Conservation (phyloP, 176 grass and related monocot genomes). For the Eleusine coracana region DNA sequence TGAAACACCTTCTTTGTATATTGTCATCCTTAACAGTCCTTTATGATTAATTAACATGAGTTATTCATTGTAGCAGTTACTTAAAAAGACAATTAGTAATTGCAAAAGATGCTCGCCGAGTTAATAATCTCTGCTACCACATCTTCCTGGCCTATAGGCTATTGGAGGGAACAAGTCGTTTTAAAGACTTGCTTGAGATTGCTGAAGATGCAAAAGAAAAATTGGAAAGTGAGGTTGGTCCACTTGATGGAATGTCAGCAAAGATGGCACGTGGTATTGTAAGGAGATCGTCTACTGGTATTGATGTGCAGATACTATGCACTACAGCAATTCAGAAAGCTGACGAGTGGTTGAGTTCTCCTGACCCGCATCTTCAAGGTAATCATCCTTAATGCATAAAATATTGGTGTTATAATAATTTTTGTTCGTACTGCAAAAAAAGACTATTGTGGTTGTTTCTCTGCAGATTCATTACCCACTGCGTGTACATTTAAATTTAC, state of each 20-base stretch:
- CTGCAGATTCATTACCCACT: slow-evolving; percentile 92
- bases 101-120: slow-evolving; percentile 87
- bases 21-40: slow-evolving; percentile 26
- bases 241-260: slow-evolving; percentile 85
- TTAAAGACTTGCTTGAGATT: slow-evolving; percentile 85
- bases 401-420: slow-evolving; percentile 8
- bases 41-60: slow-evolving; percentile 31
- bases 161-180: slow-evolving; percentile 63
- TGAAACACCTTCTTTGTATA: not conserved
- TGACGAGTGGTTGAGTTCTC: slow-evolving; percentile 68
- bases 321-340: slow-evolving; percentile 75
- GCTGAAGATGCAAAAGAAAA: slow-evolving; percentile 82
- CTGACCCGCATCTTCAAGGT: slow-evolving; percentile 64
- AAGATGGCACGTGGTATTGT: slow-evolving; percentile 93
- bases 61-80: slow-evolving; percentile 61
- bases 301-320: slow-evolving; percentile 86
- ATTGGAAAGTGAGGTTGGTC: slow-evolving; percentile 91
- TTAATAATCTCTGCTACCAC: slow-evolving; percentile 82
- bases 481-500: slow-evolving; percentile 86
- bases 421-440: not conserved
- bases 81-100: slow-evolving; percentile 88
- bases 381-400: slow-evolving; percentile 31
- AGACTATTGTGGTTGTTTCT: slow-evolving; percentile 35
- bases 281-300: slow-evolving; percentile 71
- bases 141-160: slow-evolving; percentile 81